Base-by-base conservation (phyloP, 768 basidiomycete genomes). In the Suillus ampliporus region DNA sequence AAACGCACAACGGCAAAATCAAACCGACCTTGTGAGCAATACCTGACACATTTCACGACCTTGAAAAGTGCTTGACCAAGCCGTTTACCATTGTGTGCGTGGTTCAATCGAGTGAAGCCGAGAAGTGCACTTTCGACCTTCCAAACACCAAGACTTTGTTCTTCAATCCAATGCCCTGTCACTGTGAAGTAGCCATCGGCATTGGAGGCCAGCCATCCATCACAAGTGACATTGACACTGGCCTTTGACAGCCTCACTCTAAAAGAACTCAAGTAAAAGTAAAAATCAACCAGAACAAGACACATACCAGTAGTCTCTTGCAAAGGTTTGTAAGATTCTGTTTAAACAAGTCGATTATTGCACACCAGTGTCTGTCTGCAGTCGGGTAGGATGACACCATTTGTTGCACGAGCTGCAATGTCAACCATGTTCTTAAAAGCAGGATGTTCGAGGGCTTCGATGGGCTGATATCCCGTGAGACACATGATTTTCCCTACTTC, bases 171-270 rank as follows among this genome's bases (percentile, higher is more conserved):
- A 59, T 77, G 75, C 0, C 68, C 74, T 1, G 77, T 80, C 1
- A 79, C 76, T 8, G 75, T 76, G 64, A 79, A 76, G 63, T 79
- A 80, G 0, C 68, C 71, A 61, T 80, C 74, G n/a, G n/a, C n/a
- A n/a, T n/a, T n/a, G n/a, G n/a, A n/a, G n/a, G n/a, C n/a, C n/a
- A n/a, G n/a, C n/a, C n/a, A n/a, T n/a, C n/a, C 78, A 66, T 81
- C 75, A 58, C 74, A 75, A 1, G 79, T 81, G 15, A 77, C 41
- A 38, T 64, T 74, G 21, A 78, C 68, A 14, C n/a, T 59, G 23
- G 26, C 75, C 70, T 15, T 50, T 54, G 9, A 72, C 69, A 6
- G 14, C 44, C 2, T 50, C 23, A 46, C 69, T 64, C 71, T 37
- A 37, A 37, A 37, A 37, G 35, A 37, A 37, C 35, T 37, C 35